Evolutionary conservation across 2,329 filamentous ascomycete genomes (phyloP), one percentile per base, ranked within the genome.

Genomic region (Fusarium napiforme): DNA sequence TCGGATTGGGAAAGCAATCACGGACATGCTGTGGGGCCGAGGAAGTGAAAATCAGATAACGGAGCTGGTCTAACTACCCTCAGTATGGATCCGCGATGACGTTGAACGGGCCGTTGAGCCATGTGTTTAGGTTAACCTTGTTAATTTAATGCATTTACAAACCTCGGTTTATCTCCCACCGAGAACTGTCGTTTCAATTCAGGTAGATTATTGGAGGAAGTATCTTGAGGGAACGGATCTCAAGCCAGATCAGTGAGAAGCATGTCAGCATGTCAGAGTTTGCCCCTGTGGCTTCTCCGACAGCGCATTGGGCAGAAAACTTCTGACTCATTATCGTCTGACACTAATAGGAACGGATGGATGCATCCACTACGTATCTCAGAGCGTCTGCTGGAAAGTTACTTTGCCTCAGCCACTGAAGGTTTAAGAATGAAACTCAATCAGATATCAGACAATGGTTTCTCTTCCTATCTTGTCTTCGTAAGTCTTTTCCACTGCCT

Each of bases 11-110:
- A 49, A 49, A 49, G 28, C 4, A 1, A 3, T 16, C 9, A 30
- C 19, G 28, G 46, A 8, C 3, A 12, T n/a, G 26, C 15, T 12
- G 28, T 30, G 46, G 46, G 46, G 46, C 14, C 21, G 28, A 28
- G 43, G 5, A 46, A 15, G 43, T 26, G 18, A 18, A 21, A 45
- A 21, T 30, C 45, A 28, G 19, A 30, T 21, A n/a, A n/a, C 14
- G 4, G 6, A 2, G 9, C 4, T 1, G 7, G 16, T 7, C 26
- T 30, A 47, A 8, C 26, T 7, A 47, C 7, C 5, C 4, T 10
- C 9, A 23, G 16, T 19, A 45, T 5, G 3, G 42, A 12, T 26
- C 42, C 16, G 12, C 14, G 11, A n/a, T n/a, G 26, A 47, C 14
- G 26, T 30, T 12, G 11, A 28, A 14, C 11, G 42, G 45, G 26